Evolutionary conservation across 805 yeast genomes (phyloP).

Genomic region (Candida lessepsii): DNA sequence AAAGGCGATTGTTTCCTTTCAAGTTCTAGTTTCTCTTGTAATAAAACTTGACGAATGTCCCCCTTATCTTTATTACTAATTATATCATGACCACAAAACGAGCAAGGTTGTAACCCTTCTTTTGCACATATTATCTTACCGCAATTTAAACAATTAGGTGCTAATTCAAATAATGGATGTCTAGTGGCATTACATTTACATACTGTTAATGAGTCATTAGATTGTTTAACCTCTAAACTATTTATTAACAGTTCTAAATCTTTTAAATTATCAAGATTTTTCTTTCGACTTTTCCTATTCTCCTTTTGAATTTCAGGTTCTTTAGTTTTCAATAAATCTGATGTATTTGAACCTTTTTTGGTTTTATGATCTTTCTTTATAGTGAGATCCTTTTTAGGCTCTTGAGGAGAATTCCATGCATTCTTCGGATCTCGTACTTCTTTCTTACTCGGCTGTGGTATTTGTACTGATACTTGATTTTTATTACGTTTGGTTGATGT

Average conservation of each 20-base stretch:
- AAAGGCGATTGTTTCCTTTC: constrained; percentile 23
- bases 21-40: constrained; percentile 48
- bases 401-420: constrained; percentile 7
- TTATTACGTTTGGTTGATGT: constrained; percentile 18
- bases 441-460: neutral
- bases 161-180: constrained; percentile 85
- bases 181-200: constrained; percentile 86
- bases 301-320: constrained; percentile 13
- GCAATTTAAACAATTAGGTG: constrained; percentile 92
- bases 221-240: constrained; percentile 41
- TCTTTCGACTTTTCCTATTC: constrained; percentile 37
- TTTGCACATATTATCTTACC: constrained; percentile 89
- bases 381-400: neutral
- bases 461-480: neutral
- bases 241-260: constrained; percentile 65
- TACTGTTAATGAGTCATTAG: constrained; percentile 14
- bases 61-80: constrained; percentile 60
- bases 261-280: constrained; percentile 53
- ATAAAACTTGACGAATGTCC: constrained; percentile 53
- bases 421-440: constrained; percentile 1
- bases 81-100: constrained; percentile 72
- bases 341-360: constrained; percentile 11
- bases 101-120: constrained; percentile 90
- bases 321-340: constrained; percentile 10
- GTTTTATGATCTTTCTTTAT: neutral